Evolutionary conservation across 257 asterid species (phyloP), one percentile per base, ranked within the genome.

Genomic region (Solanum pinnatisectum): DNA sequence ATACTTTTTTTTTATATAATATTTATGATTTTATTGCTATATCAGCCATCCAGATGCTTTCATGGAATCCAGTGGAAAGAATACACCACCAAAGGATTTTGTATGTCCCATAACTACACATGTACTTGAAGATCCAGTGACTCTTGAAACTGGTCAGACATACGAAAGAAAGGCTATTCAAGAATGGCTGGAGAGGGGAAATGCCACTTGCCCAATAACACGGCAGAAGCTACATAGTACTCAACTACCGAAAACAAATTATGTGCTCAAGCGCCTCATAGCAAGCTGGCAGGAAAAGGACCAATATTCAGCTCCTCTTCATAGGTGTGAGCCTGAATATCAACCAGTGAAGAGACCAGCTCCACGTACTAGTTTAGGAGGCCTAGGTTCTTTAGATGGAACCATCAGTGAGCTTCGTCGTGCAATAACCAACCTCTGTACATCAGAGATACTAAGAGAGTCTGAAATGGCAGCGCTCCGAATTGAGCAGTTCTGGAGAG

Each of bases 81-180:
- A 44, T 68, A 84, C 95, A 22, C 92, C 95, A 9, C 96, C 98
- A 0, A 96, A 95, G 89, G 98, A 96, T 90, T 96, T 96, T 36
- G 95, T 96, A 40, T 96, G 98, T 89, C 98, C 98, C 67, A 95
- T 96, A 85, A 96, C 98, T 0, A 92, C 95, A 32, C 95, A 95
- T 77, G 42, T 96, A 52, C 94, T 96, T 87, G 88, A 91, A 13
- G 98, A 96, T 85, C 98, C 98, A 1, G 98, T 96, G 36, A 96
- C 98, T 32, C 96, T 95, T 6, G 98, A 96, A 88, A 95, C 98
- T 1, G 98, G 98, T 1, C 98, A 96, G 87, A 96, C 98, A 5
- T 96, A 94, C 30, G 98, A 96, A 70, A 83, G 98, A 44, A 88
- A 12, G 88, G 98, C 98, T 4, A 96, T 95, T 52, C 96, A 94